A percentile compares a stretch with the other conserved stretches of the same genome.
These are phyloP conservation scores for Leccinum griseonigrum DNA, from an alignment of 1,284 basidiomycete species.

Conservation along the genomic window DNA sequence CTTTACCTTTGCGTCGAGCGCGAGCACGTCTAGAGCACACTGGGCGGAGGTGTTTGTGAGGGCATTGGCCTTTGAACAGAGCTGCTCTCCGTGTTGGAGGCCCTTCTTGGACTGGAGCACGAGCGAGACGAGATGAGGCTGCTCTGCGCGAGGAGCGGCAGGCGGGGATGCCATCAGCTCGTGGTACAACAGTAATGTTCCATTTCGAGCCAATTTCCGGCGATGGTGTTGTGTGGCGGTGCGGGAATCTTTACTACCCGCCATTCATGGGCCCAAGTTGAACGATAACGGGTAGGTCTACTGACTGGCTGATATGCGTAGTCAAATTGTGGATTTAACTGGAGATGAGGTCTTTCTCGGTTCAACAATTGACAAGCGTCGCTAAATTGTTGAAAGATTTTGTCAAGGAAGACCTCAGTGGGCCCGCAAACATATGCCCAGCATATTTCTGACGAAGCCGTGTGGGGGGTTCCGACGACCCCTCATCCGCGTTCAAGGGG, in stretches of 20 bases:
- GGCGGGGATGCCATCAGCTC: background rate
- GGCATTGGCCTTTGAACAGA: conserved; percentile 62
- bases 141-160: conserved; percentile 25
- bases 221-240: too few relatives aligned
- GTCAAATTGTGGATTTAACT: background rate
- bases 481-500: background rate
- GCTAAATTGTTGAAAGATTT: background rate
- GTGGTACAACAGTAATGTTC: background rate
- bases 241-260: too few relatives aligned
- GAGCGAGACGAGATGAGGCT: conserved; percentile 65
- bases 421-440: background rate
- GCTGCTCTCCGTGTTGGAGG: conserved; percentile 67
- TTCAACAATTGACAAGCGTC: background rate
- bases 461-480: background rate
- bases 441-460: background rate
- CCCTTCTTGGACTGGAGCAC: conserved; percentile 78
- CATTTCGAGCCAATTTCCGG: background rate
- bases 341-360: background rate
- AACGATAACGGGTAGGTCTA: background rate
- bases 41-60: conserved; percentile 62
- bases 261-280: too few relatives aligned
- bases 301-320: background rate
- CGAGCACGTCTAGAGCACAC: conserved; percentile 64
- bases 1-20: conserved; percentile 70
- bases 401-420: background rate